Evolutionary conservation across 305 asterid species (phyloP).

Genomic region (Fraxinus ornus): DNA sequence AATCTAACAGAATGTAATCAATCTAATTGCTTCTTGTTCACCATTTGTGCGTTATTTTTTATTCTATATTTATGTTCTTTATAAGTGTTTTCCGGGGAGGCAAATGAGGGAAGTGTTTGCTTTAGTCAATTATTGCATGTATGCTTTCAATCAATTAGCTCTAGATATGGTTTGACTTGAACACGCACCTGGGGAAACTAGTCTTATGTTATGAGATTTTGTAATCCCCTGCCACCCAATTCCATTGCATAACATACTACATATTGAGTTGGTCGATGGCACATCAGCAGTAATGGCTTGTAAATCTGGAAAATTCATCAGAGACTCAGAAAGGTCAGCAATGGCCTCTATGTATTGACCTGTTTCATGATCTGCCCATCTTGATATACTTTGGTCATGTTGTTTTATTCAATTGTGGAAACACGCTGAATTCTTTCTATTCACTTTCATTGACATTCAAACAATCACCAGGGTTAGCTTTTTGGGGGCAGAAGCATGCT

Average conservation of each 20-base stretch:
- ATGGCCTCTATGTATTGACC: neutral
- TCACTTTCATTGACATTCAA: neutral
- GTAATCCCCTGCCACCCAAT: neutral
- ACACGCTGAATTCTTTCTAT: neutral
- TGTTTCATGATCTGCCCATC: neutral
- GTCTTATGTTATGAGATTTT: neutral
- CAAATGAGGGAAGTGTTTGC: neutral
- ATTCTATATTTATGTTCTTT: neutral
- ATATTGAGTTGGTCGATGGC: neutral
- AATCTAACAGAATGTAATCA: neutral
- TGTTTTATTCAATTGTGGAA: neutral
- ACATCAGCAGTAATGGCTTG: neutral
- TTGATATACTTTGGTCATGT: neutral
- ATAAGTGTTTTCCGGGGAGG: neutral
- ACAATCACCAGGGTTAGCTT: conserved; percentile 61
- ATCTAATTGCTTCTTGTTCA: neutral
- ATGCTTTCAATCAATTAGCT: neutral
- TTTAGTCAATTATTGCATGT: neutral
- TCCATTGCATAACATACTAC: neutral
- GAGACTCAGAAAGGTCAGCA: neutral
- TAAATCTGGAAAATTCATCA: neutral
- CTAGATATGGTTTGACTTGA: neutral
- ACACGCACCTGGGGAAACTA: neutral
- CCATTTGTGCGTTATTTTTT: neutral
- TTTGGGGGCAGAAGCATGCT: conserved; percentile 89